Base-by-base conservation (phyloP, 2,329 filamentous ascomycete species). In the Curvularia eragrostidis region DNA sequence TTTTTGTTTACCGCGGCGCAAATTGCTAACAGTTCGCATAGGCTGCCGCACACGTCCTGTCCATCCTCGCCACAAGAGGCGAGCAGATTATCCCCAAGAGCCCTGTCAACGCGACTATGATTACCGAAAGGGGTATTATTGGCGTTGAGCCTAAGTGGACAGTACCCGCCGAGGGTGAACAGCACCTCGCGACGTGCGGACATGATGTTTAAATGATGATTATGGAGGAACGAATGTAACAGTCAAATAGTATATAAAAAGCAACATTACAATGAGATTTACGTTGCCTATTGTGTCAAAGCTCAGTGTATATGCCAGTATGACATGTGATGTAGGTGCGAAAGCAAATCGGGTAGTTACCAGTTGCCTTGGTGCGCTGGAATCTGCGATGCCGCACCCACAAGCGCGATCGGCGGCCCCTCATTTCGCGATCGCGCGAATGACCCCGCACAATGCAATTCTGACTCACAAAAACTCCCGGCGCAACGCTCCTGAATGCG, bases 11-110 rank as follows among this genome's bases (percentile, higher is more conserved):
- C 10, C 15, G 42, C 21, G 21, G n/a, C n/a, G n/a, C n/a, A 10
- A 13, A 38, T n/a, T 50, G 47, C 59, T 70, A 52, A 62, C 23
- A 3, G 10, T 12, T 10, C 4, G 3, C 1, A 36, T 42, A 72
- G 67, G 71, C 75, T 52, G 72, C 71, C 52, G 75, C 75, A 13
- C 73, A 77, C 38, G 74, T 76, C 0, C 60, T 77, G 1, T 71
- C 71, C 0, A 67, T 75, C 8, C 60, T 77, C 15, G 70, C 75
- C 0, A 72, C 66, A 1, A 65, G 59, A 21, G 75, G 75, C 5
- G 54, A 68, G 19, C 62, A 75, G 24, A 56, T 75, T 8, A 76
- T 77, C 8, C 75, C 75, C 4, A 74, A 73, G 65, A 75, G 68
- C 58, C 66, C 71, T 1, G 64, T 68, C 2, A 75, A 75, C 47